phyloP scores from a whole-genome alignment of 345 rosid species.

The Brassica rapa region DNA sequence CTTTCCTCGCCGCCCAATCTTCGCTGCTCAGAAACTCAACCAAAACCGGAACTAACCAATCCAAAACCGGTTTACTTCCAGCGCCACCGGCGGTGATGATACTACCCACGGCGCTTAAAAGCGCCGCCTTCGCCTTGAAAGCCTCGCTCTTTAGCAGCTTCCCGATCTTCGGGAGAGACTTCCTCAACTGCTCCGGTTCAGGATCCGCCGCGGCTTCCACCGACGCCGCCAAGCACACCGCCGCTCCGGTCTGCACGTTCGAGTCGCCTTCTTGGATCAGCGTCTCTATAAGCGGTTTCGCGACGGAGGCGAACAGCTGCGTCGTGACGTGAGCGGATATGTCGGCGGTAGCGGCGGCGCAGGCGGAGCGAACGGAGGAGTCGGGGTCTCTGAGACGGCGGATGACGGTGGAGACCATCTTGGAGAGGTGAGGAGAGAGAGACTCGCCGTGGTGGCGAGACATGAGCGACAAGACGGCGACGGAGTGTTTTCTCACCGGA shows the following conservation, averaged over 20 bases:
- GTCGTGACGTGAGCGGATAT: constrained; percentile 64
- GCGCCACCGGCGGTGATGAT: constrained; percentile 69
- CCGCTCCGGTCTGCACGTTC: constrained; percentile 85
- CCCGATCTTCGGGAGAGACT: constrained; percentile 70
- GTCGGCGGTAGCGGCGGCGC: constrained; percentile 71
- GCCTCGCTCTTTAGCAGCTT: constrained; percentile 68
- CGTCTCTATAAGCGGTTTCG: constrained; percentile 70
- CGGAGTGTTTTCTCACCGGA: constrained; percentile 86
- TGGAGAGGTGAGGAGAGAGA: constrained; percentile 71
- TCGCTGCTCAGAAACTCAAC: constrained; percentile 70
- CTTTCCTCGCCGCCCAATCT: constrained; percentile 89
- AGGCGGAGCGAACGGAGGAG: constrained; percentile 85
- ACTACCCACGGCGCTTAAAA: constrained; percentile 70
- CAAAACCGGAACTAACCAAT: constrained; percentile 69
- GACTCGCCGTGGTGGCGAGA: constrained; percentile 74
- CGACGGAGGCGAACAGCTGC: constrained; percentile 59
- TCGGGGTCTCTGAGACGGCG: constrained; percentile 90
- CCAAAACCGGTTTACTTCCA: constrained; percentile 55
- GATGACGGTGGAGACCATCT: constrained; percentile 73
- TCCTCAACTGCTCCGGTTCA: constrained; percentile 65
- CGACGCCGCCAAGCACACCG: constrained; percentile 82
- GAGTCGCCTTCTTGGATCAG: constrained; percentile 66
- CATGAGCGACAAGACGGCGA: constrained; percentile 60
- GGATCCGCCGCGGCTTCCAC: constrained; percentile 78
- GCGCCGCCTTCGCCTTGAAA: constrained; percentile 72